Base-by-base conservation (phyloP, 2,329 filamentous ascomycete species). In the Fusarium sp. region DNA sequence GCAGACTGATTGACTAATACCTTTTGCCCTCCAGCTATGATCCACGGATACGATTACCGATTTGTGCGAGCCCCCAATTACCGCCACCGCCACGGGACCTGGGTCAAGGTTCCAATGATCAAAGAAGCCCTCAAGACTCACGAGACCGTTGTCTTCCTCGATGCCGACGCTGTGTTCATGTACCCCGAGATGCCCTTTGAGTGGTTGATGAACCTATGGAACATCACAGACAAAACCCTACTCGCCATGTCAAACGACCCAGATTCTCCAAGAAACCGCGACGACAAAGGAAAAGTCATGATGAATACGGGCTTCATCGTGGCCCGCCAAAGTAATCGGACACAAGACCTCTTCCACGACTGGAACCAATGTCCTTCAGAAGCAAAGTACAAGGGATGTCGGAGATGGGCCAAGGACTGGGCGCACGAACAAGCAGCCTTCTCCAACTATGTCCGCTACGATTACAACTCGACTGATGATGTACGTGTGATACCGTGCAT, bases 21-120 rank as follows among this genome's bases (percentile, higher is more conserved):
- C 14, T n/a, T 11, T 32, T 26, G 13, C 4, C 1, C 6, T 13
- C 7, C 15, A 74, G 73, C 73, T 7, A 68, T 75, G 67, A 82
- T 84, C 59, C 83, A 84, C 72, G 82, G 82, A 20, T 83, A 83
- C 72, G 80, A 83, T 55, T 84, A 84, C 73, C 82, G 81, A 54
- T 80, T 83, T 58, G 77, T 83, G 40, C 80, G 79, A 60, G 80
- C 80, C 1, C 76, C 79, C 32, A 73, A 79, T 41, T 80, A 80
- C 57, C 68, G 72, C 4, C 78, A 80, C 46, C 80, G 81, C 52
- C 79, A 78, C 70, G 77, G 78, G 32, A 83, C 82, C 14, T 84
- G 83, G 83, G 79, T 81, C 39, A 81, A 81, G 64, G 79, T 82
- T 3, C 76, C 79, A 13, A 75, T 77, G 15, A 73, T 83, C 30